These are phyloP conservation scores for Phytopythium helicoides DNA, from an alignment of 352 stramenopile species.

Conservation along the genomic window DNA sequence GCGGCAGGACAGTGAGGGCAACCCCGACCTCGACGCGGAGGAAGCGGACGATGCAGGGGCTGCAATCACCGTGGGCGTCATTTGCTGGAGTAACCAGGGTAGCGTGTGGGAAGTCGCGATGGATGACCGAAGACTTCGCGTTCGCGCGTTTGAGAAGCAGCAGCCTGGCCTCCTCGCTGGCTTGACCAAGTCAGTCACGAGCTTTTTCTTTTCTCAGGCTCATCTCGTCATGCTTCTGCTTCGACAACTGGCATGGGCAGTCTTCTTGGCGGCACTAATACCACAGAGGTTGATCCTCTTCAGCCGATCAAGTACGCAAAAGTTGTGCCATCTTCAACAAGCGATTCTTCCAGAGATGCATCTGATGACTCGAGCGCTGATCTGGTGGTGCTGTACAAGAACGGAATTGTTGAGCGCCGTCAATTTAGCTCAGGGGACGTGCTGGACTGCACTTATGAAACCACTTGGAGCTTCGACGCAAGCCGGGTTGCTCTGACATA, in stretches of 20 bases:
- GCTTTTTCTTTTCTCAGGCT: constrained; percentile 70
- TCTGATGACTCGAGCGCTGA: constrained; percentile 39
- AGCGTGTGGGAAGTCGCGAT: constrained; percentile 81
- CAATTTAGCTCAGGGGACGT: constrained; percentile 66
- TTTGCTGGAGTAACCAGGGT: constrained; percentile 80
- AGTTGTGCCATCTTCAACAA: constrained; percentile 30
- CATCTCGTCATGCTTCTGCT: constrained; percentile 21
- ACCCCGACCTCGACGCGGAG: background rate
- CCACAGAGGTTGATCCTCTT: constrained; percentile 39
- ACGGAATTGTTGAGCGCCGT: constrained; percentile 61
- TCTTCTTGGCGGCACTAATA: constrained; percentile 1
- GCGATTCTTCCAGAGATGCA: background rate
- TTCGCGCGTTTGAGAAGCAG: constrained; percentile 70
- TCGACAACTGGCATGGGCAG: background rate
- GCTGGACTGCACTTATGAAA: constrained; percentile 59
- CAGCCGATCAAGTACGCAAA: constrained; percentile 55
- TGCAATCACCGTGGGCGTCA: constrained; percentile 30
- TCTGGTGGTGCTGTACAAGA: constrained; percentile 69
- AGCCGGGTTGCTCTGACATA: constrained; percentile 60
- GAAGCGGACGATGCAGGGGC: constrained; percentile 9
- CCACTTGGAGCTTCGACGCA: constrained; percentile 58
- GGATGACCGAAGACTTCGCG: constrained; percentile 74
- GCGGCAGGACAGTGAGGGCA: constrained; percentile 2
- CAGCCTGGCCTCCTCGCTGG: constrained; percentile 63
- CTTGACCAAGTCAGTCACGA: constrained; percentile 68